Evolutionary conservation across 2,329 filamentous ascomycete species (phyloP).

Genomic region (Ascochyta pisi): DNA sequence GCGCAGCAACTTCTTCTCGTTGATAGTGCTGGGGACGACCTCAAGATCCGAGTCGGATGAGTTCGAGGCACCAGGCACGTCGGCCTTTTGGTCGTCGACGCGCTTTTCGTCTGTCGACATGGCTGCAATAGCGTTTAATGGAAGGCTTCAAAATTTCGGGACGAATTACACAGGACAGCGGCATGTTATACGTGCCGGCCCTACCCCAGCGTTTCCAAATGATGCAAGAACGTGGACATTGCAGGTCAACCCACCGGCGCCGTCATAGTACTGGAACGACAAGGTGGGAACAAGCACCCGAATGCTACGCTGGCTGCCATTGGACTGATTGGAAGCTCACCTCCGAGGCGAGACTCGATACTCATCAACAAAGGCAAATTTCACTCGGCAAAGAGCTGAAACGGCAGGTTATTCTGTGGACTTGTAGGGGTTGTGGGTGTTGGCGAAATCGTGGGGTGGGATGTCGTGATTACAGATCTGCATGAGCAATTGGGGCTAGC

Average conservation of each 20-base stretch:
- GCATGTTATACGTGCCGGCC: conserved; percentile 16
- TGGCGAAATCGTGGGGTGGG: conserved; percentile 41
- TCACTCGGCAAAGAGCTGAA: conserved; percentile 8
- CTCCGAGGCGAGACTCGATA: conserved; percentile 17
- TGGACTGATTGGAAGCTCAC: conserved; percentile 25
- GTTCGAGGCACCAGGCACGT: conserved; percentile 27
- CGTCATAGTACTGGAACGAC: conserved; percentile 12
- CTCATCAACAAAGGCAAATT: conserved; percentile 10
- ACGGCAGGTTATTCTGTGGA: conserved; percentile 6
- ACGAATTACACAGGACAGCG: not conserved
- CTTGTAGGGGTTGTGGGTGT: conserved; percentile 12
- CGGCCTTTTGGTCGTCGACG: conserved; percentile 13
- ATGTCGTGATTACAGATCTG: conserved; percentile 47
- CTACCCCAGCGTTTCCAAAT: conserved; percentile 20
- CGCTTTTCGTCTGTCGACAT: conserved; percentile 31
- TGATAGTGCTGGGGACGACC: conserved; percentile 44
- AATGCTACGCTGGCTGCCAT: conserved; percentile 17
- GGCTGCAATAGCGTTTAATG: not conserved
- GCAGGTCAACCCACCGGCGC: conserved; percentile 14
- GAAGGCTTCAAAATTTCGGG: not conserved
- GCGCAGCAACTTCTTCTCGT: conserved; percentile 65
- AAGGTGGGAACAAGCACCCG: conserved; percentile 10
- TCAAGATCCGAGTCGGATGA: conserved; percentile 40
- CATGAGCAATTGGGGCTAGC: conserved; percentile 12
- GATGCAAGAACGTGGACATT: conserved; percentile 42